phyloP scores from a whole-genome alignment of 768 basidiomycete genomes.

The Paxillus involutus region DNA sequence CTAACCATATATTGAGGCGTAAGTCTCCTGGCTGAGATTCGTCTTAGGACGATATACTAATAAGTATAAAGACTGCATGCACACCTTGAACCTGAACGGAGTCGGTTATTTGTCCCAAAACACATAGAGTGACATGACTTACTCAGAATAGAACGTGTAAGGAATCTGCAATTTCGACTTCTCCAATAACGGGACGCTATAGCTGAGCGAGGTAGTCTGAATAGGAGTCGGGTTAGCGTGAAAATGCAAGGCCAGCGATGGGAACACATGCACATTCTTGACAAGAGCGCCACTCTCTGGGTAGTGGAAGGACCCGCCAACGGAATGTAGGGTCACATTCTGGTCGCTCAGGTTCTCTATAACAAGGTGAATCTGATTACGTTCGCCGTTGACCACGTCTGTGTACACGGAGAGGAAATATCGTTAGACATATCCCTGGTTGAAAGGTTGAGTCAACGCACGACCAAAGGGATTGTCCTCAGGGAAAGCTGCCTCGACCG shows the following conservation, averaged over 20 bases:
- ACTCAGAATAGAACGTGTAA: conserved; percentile 83
- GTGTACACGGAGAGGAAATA: conserved; percentile 7
- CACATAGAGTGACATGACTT: conserved; percentile 28
- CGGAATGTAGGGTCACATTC: conserved; percentile 65
- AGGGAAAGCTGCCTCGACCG: conserved; percentile 56
- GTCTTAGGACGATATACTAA: conserved; percentile 3
- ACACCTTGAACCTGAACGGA: conserved; percentile 59
- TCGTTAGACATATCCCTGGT: not conserved
- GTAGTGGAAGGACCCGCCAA: conserved; percentile 68
- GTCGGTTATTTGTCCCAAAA: conserved; percentile 3
- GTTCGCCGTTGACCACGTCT: conserved; percentile 86
- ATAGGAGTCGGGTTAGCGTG: not conserved
- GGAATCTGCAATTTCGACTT: conserved; percentile 64
- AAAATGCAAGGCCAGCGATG: not conserved
- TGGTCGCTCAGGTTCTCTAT: conserved; percentile 77
- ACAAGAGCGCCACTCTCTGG: conserved; percentile 61
- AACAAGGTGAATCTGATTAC: conserved; percentile 60
- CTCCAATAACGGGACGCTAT: conserved; percentile 51
- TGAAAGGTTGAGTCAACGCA: conserved; percentile 37
- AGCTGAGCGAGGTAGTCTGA: conserved; percentile 61
- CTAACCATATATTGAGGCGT: conserved; percentile 74
- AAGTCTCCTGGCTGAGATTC: conserved; percentile 66
- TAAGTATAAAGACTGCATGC: not conserved
- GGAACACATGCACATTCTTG: conserved; percentile 61
- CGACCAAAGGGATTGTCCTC: conserved; percentile 77